Base-by-base conservation (phyloP, 192 early-diverging fungal genomes). In the Chytriomyces sp. region DNA sequence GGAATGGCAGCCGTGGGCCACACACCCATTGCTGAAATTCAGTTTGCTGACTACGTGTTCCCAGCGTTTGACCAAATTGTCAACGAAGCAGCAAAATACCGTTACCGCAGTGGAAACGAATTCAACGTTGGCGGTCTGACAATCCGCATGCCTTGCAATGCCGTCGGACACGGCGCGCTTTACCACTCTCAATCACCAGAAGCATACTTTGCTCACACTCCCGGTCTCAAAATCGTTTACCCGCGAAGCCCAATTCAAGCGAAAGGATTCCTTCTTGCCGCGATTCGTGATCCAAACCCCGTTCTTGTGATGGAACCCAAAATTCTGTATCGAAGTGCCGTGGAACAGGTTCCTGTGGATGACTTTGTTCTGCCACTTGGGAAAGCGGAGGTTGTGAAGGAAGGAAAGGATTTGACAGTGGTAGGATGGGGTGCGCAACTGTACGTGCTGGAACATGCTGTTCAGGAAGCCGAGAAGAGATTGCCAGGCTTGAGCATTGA, bases 41-140 rank as follows among this genome's bases (percentile, higher is more conserved):
- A 98, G 85, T 98, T 98, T 85, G 97, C 95, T 5, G 97, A 99
- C 85, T 99, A 99, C 76, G 95, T 99, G 13, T 97, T 94, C 82
- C 97, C 97, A 5, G 97, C 96, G 8, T 99, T 97, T 79, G 97
- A 99, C 84, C 97, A 98, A 91, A 79, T 99, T 45, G 96, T 96
- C 7, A 99, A 98, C 81, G 97, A 98, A 81, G 97, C 97, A 9
- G 94, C 96, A 43, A 98, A 98, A 85, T 98, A 92, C 83, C 90
- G 97, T 57, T 98, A 98, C 87, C 89, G 97, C 24, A 94, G 94
- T 7, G 97, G 97, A n/a, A 91, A 92, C 72, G 84, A 91, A 78
- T 98, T 97, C 81, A 86, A 96, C 80, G 91, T 90, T 60, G 97
- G 94, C 43, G 94, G 94, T 6, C 85, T 98, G 73, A 97, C 95